A percentile compares a stretch with the other conserved stretches of the same genome.
Evolutionary conservation across 1,284 basidiomycete genomes (phyloP).

Genomic region (Ceratobasidium sp.): DNA sequence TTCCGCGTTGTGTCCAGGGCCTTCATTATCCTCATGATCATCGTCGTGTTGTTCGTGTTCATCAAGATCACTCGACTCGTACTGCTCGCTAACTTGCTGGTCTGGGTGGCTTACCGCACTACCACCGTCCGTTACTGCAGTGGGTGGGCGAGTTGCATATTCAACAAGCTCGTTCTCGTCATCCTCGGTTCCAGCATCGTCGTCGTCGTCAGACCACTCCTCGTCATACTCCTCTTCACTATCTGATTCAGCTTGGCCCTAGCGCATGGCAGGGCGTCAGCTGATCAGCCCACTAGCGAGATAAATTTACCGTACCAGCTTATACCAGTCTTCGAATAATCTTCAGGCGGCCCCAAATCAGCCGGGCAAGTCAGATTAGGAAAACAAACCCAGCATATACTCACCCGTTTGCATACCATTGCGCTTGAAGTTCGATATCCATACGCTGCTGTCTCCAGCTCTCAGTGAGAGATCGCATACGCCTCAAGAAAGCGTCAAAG

Average conservation of each 20-base stretch:
- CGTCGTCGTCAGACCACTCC: constrained; percentile 6
- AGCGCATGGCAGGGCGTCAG: background rate
- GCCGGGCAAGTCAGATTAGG: background rate
- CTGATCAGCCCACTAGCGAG: background rate
- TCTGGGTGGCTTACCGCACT: background rate
- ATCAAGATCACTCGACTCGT: background rate
- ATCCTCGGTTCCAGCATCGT: constrained; percentile 15
- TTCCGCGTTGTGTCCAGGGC: background rate
- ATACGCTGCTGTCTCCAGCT: constrained; percentile 34
- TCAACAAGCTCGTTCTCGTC: constrained; percentile 37
- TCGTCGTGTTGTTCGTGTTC: background rate
- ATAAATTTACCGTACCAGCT: background rate
- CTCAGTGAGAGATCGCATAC: constrained; percentile 21
- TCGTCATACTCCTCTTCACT: constrained; percentile 27
- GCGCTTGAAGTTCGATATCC: constrained; percentile 7
- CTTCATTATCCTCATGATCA: background rate
- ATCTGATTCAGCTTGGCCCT: constrained; percentile 7
- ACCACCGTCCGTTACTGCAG: background rate
- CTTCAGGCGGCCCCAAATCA: background rate
- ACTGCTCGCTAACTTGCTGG: background rate
- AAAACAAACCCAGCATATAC: background rate
- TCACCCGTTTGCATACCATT: constrained; percentile 31
- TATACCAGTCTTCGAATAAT: constrained; percentile 23
- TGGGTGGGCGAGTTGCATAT: constrained; percentile 39
- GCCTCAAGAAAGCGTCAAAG: constrained; percentile 27